Evolutionary conservation across 2,329 filamentous ascomycete genomes (phyloP).

Genomic region (Colletotrichum sp.): DNA sequence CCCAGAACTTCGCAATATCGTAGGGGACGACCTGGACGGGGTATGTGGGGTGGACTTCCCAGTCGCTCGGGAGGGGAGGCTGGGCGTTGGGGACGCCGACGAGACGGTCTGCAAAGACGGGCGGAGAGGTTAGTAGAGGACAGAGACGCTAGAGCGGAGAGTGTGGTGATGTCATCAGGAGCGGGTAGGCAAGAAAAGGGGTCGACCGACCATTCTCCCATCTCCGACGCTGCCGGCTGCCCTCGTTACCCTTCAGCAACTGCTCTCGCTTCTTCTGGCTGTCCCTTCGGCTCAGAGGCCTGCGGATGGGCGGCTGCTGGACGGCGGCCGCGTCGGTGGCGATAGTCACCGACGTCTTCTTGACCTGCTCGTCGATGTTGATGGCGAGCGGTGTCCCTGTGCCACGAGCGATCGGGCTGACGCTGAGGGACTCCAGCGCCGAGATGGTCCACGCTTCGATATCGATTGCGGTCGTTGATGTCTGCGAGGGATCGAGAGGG

Average conservation of each 20-base stretch:
- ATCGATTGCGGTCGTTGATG: slow-evolving; percentile 47
- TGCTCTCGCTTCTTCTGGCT: slow-evolving; percentile 70
- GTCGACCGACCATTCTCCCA: slow-evolving; percentile 84
- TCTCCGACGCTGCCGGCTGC: slow-evolving; percentile 80
- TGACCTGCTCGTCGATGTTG: slow-evolving; percentile 67
- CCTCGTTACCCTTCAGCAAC: slow-evolving; percentile 88
- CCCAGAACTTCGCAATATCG: slow-evolving; percentile 87
- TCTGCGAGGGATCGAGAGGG: slow-evolving; percentile 25
- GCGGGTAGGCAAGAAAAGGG: not conserved
- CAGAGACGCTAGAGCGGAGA: not conserved
- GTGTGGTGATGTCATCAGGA: not conserved
- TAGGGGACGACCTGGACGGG: slow-evolving; percentile 82
- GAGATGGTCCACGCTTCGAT: slow-evolving; percentile 72
- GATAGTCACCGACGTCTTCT: not conserved
- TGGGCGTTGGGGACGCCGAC: slow-evolving; percentile 85
- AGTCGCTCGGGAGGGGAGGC: slow-evolving; percentile 83
- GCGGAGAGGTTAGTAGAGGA: not conserved
- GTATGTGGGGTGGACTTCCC: slow-evolving; percentile 82
- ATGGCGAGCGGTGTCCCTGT: slow-evolving; percentile 73
- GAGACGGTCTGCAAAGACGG: slow-evolving; percentile 70
- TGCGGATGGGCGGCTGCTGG: slow-evolving; percentile 39
- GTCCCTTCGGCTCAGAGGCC: slow-evolving; percentile 56
- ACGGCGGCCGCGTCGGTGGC: slow-evolving; percentile 23
- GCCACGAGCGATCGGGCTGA: slow-evolving; percentile 62
- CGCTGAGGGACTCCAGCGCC: slow-evolving; percentile 59